Percentiles rank a stretch among this genome's conserved stretches.
Evolutionary conservation across 2,329 filamentous ascomycete genomes (phyloP).

Genomic region (Aspergillus persii): DNA sequence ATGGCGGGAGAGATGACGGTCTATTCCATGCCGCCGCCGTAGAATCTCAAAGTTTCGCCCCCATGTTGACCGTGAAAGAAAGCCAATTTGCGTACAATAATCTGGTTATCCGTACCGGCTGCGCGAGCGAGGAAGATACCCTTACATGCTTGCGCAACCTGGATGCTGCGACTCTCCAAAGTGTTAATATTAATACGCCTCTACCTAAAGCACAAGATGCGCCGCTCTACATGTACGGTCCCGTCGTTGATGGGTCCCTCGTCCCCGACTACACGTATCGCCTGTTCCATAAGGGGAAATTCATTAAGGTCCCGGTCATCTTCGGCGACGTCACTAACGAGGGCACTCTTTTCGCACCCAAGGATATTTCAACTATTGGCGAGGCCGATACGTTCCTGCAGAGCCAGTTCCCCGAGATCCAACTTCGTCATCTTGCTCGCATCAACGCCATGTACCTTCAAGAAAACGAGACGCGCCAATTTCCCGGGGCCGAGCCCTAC

Average conservation of each 20-base stretch:
- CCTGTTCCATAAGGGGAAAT: conserved; percentile 49
- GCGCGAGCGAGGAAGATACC: conserved; percentile 39
- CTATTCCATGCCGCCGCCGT: conserved; percentile 55
- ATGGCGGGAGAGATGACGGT: conserved; percentile 47
- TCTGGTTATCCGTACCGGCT: conserved; percentile 50
- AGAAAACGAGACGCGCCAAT: conserved; percentile 42
- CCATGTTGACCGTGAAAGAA: conserved; percentile 48
- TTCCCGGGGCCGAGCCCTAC: conserved; percentile 51
- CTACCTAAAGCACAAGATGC: conserved; percentile 44
- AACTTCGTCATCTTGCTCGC: conserved; percentile 47
- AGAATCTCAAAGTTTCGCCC: conserved; percentile 54
- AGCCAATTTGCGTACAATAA: conserved; percentile 54
- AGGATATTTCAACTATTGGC: conserved; percentile 45
- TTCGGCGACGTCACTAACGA: conserved; percentile 63
- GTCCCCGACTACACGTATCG: conserved; percentile 50
- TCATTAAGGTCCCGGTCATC: conserved; percentile 54
- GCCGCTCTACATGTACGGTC: conserved; percentile 53
- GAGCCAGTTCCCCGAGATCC: conserved; percentile 58
- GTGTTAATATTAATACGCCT: conserved; percentile 45
- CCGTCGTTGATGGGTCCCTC: conserved; percentile 52
- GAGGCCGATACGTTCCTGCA: conserved; percentile 57
- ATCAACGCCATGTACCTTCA: conserved; percentile 60
- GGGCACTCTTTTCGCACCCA: conserved; percentile 61
- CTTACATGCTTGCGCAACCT: conserved; percentile 52
- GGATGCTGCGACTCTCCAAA: conserved; percentile 45